Evolutionary conservation across 2,329 filamentous ascomycete species (phyloP), one percentile per base, ranked within the genome.

Genomic region (Trichothecium roseum): DNA sequence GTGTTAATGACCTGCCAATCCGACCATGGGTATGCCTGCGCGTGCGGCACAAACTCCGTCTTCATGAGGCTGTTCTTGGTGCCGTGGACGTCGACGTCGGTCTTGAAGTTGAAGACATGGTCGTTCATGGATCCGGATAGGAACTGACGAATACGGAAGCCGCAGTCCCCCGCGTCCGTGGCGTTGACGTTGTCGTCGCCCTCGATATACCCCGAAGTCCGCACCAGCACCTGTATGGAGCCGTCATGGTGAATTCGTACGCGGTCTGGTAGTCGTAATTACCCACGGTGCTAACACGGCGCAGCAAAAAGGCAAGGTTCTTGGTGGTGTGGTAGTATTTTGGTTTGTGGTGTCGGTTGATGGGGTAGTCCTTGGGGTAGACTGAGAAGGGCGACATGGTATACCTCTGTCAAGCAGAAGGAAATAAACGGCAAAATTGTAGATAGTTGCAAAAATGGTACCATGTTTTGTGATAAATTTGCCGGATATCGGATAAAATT

Each of bases 61-160:
- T 56, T 49, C 37, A 60, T 36, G 31, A 69, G 47, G 4, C 59
- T 64, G 49, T 71, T 74, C 27, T 54, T 50, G 2, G 54, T 60
- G 13, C 66, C 69, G 7, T 62, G 51, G 22, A 73, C 60, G 43
- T 74, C 69, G 17, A 73, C 56, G 47, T 73, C 70, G 30, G 60
- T 61, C 45, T 74, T 74, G 56, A 64, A 73, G 42, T 67, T 72
- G 27, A 73, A 45, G 1, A 74, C 66, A 42, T 74, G 70, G 47
- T 72, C 67, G 47, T 74, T 70, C 59, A 72, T 69, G 18, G 57
- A 62, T 5, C 67, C 66, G 1, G 57, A 60, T 2, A 69, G 51
- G 18, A 53, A 49, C 36, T 71, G 63, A 40, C 69, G 63, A 32
- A 73, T 68, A 22, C 60, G 52, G 45, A 57, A 72, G 5, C 68